These are phyloP conservation scores for Platanus orientalis DNA, from an alignment of 164 flowering plant species.

Conservation along the genomic window DNA sequence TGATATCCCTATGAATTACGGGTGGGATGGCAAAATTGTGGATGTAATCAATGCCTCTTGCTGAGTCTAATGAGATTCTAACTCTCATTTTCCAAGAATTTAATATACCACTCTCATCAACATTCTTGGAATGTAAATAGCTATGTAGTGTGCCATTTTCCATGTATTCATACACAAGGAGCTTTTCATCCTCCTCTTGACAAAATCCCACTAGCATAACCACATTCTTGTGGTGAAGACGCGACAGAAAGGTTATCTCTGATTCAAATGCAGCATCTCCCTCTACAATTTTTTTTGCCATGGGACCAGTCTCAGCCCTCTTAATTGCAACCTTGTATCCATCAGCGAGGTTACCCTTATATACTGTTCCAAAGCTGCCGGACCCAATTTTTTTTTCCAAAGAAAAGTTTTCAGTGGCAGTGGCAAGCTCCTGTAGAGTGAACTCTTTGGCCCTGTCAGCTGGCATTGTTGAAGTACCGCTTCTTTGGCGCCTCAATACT, in stretches of 20 bases:
- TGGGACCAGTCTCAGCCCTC: conserved; percentile 41
- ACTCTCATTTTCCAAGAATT: conserved; percentile 55
- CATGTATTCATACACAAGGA: conserved; percentile 71
- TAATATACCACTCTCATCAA: conserved; percentile 25
- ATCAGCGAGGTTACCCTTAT: conserved; percentile 43
- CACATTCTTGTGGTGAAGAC: conserved; percentile 67
- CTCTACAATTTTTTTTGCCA: conserved; percentile 52
- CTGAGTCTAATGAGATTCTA: conserved; percentile 67
- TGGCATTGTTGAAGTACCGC: no score
- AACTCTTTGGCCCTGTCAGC: conserved; percentile 54
- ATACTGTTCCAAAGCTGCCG: conserved; percentile 81
- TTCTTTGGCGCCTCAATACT: no score
- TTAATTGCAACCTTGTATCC: conserved; percentile 71
- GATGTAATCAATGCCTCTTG: conserved; percentile 77
- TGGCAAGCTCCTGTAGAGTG: conserved; percentile 27
- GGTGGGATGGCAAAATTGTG: conserved; percentile 64
- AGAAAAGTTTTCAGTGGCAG: conserved; percentile 58
- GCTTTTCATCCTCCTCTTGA: conserved; percentile 43
- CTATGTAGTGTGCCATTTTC: conserved; percentile 62
- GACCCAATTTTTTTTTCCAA: conserved; percentile 47
- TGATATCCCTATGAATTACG: conserved; percentile 81
- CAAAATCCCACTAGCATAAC: conserved; percentile 60
- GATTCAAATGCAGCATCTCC: conserved; percentile 55
- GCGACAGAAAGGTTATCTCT: conserved; percentile 60
- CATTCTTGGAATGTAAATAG: conserved; percentile 67